Evolutionary conservation across 2,329 filamentous ascomycete species (phyloP), one percentile per base, ranked within the genome.

Genomic region (Dothideomycetidae sp.): DNA sequence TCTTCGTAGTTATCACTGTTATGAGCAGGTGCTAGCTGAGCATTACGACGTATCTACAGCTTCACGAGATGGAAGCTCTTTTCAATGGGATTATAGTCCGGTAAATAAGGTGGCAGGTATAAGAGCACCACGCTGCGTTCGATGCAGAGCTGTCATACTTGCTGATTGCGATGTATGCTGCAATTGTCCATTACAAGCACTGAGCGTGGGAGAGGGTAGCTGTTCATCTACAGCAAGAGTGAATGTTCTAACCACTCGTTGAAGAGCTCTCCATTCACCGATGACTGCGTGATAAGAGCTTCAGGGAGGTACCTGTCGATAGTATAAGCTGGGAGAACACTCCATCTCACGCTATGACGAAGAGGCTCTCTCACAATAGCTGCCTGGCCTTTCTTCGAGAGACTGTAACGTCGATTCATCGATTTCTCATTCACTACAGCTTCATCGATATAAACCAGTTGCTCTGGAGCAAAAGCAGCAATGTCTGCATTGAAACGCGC

Each of bases 361-460:
- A 42, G 18, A 18, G n/a, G 16, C 12, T 18, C 18, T 1, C 15
- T 14, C 4, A 21, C 15, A 4, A 18, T 37, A 10, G 14, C 18
- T 10, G 29, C 9, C 17, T 18, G 15, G 5, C 37, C 16, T 5
- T 14, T 10, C 2, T 15, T 29, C 10, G 36, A 34, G 26, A 36
- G 34, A 14, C 40, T 37, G 12, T 31, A 42, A 11, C 33, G 40
- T 14, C 40, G 13, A 18, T 40, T 14, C 17, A 26, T 19, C 7
- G 36, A 34, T 11, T 31, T 10, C 16, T 33, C 31, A 17, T 40
- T 36, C 11, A 37, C 37, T 4, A 37, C 40, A n/a, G 37, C 29
- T 29, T 42, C 37, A 15, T 42, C 40, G 10, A 42, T 26, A 17
- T 35, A 42, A 9, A 42, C 32, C 5, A 40, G 4, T 32, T 42